Base-by-base conservation (phyloP, 495 filamentous ascomycete genomes). In the Trichoderma parareesei region DNA sequence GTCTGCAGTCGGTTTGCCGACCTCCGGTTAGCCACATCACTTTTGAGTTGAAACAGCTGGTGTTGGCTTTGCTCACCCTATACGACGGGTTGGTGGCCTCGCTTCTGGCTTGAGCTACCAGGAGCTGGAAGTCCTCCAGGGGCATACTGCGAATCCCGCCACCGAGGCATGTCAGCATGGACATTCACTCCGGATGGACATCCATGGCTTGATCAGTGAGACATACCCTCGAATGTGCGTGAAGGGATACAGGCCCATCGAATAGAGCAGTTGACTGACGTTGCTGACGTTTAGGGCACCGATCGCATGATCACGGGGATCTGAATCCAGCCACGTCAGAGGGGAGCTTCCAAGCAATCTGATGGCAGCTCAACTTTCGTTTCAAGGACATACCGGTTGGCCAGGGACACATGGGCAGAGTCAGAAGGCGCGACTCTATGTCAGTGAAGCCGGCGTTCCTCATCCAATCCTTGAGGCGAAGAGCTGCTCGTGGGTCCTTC, bases 351-450 rank as follows among this genome's bases (percentile, higher is more conserved):
- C 40, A 11, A 7, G 40, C 40, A 41, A 11, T 41, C 40, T 41
- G 6, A 7, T 11, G 11, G 40, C 40, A 11, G 27, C 41, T 62
- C 38, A 43, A 49, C 43, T 13, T 38, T 38, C 14, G 4, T 57
- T 3, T 37, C 20, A 6, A 61, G 41, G 38, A 64, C 82, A 68
- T 78, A 92, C 90, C 83, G 67, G 70, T 85, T 37, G 89, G 81
- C 91, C 91, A 95, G 27, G 79, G 85, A 71, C 87, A 90, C 69
- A 92, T 80, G 60, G 87, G 90, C 48, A 93, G 75, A 42, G 80
- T 85, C 62, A 93, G 83, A 84, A 92, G 76, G 78, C 65, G 73
- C 60, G 77, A 77, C 69, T 91, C 89, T 11, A 93, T 85, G 41
- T 92, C 87, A 14, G 84, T 82, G 69, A 93, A 86, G 0, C 91